Evolutionary conservation across 2,329 filamentous ascomycete species (phyloP), one percentile per base, ranked within the genome.

Genomic region (Dactylellina haptotyla): DNA sequence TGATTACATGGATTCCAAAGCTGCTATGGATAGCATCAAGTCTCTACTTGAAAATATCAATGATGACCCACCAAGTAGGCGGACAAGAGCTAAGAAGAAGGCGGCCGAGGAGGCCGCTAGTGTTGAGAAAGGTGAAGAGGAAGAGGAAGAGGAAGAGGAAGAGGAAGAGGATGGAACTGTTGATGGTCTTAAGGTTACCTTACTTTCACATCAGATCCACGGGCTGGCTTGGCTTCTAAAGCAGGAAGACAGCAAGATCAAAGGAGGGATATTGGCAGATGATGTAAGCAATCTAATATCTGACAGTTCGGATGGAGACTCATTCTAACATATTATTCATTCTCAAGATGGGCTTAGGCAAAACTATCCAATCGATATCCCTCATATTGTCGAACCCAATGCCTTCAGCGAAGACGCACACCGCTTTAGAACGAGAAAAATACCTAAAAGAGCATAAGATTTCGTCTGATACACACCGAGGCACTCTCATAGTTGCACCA

Each of bases 151-250:
- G 0, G 80, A 82, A 50, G 83, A 86, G 4, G 83, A 85, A 23
- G 82, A 85, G 4, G 82, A 85, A 62, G 84, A 86, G 45, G 88
- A 89, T 79, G 89, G 85, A 56, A 86, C 83, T 74, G 84, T 97
- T 0, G 89, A 93, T 61, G 95, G 94, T 0, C 85, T 99, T 73
- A 90, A 89, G 64, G 92, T 98, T 72, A 93, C 90, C 78, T 85
- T 99, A 1, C 85, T 99, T 0, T 94, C 93, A 3, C 95, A 99
- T 82, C 95, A 99, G 81, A 88, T 97, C 12, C 92, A 97, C 64
- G 95, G 95, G 77, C 90, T 98, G 0, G 87, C 89, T 65, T 99
- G 95, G 94, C 97, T 99, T 92, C 89, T 87, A 64, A 91, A 93
- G 70, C 92, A 96, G 78, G 95, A 99, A 82, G 88, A 92, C 9